phyloP scores from a whole-genome alignment of 2,329 filamentous ascomycete species.

The Penicillium sumatraense region DNA sequence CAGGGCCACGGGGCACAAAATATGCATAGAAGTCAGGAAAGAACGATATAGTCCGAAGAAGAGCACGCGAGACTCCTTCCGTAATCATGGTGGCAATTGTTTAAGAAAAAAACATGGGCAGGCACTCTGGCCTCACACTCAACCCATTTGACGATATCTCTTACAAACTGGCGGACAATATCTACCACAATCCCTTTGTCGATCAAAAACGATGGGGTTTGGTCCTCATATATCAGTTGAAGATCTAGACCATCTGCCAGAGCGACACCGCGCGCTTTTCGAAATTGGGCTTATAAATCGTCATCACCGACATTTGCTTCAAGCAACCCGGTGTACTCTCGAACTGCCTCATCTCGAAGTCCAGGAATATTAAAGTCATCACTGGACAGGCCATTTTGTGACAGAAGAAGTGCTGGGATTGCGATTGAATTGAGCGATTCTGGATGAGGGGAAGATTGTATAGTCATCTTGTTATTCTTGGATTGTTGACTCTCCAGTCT shows the following conservation, averaged over 20 bases:
- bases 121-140: too few species aligned
- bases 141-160: constrained; percentile 16
- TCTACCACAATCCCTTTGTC: constrained; percentile 11
- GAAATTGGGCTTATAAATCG: constrained; percentile 15
- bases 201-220: constrained; percentile 10
- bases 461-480: constrained; percentile 10
- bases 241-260: constrained; percentile 17
- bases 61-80: too few species aligned
- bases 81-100: too few species aligned
- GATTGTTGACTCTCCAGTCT: constrained; percentile 11
- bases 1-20: too few species aligned
- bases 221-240: constrained; percentile 15
- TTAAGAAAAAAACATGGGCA: too few species aligned
- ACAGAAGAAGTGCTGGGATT: background rate
- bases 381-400: background rate
- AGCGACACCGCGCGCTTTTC: constrained; percentile 13
- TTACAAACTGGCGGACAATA: constrained; percentile 16
- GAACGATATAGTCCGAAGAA: too few species aligned
- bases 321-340: constrained; percentile 11
- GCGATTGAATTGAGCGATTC: background rate
- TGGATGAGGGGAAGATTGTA: background rate
- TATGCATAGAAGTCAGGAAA: too few species aligned
- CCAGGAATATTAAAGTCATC: constrained; percentile 8
- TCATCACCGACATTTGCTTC: constrained; percentile 11
- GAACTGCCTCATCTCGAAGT: constrained; percentile 10